Evolutionary conservation across 2,329 filamentous ascomycete species (phyloP).

Genomic region (Trichophyton mentagrophytes): DNA sequence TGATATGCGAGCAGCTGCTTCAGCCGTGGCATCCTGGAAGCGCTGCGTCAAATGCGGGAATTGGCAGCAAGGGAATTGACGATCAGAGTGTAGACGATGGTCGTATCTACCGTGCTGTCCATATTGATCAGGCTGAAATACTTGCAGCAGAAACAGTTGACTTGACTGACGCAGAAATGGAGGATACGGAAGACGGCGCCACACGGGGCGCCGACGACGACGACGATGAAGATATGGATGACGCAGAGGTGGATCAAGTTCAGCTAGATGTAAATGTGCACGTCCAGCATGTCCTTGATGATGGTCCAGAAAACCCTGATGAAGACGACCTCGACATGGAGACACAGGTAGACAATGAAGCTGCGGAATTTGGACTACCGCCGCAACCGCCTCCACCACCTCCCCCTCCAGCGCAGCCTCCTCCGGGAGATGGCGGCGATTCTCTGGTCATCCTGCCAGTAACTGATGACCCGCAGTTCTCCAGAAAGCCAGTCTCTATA

Average conservation of each 20-base stretch:
- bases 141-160: constrained; percentile 26
- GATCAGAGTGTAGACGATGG: constrained; percentile 56
- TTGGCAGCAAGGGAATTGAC: constrained; percentile 67
- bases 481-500: constrained; percentile 42
- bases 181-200: constrained; percentile 32
- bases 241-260: constrained; percentile 33
- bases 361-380: constrained; percentile 58
- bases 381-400: constrained; percentile 45
- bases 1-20: constrained; percentile 84
- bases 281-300: constrained; percentile 13
- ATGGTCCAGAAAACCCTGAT: constrained; percentile 28
- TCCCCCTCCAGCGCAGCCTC: constrained; percentile 29
- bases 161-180: constrained; percentile 30
- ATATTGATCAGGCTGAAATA: constrained; percentile 28
- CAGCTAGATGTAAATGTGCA: constrained; percentile 22
- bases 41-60: constrained; percentile 61
- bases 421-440: constrained; percentile 29
- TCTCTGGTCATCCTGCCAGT: constrained; percentile 1
- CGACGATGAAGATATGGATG: constrained; percentile 26
- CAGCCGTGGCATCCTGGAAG: constrained; percentile 80
- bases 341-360: constrained; percentile 56
- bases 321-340: constrained; percentile 39
- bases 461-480: constrained; percentile 1
- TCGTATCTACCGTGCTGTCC: constrained; percentile 1
- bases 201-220: constrained; percentile 22